Percentiles rank a stretch among this genome's conserved stretches.
These are phyloP conservation scores for Plasmopara halstedii DNA, from an alignment of 352 stramenopile species.

Conservation along the genomic window DNA sequence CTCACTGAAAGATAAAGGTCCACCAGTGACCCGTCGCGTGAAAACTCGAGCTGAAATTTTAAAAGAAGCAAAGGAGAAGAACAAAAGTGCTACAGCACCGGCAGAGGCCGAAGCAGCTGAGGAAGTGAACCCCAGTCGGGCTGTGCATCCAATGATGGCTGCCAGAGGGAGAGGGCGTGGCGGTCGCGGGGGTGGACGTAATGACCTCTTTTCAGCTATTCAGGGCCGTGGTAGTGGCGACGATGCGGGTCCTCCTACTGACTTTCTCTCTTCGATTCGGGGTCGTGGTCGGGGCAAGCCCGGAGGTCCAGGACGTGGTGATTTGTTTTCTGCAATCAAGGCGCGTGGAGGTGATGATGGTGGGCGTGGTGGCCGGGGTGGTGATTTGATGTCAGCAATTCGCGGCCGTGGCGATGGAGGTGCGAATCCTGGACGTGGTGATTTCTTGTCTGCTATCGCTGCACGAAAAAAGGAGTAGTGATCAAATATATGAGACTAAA, in stretches of 20 bases:
- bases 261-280: conserved; percentile 50
- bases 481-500: no score
- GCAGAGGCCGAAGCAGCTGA: conserved; percentile 36
- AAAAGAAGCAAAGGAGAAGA: conserved; percentile 85
- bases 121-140: conserved; percentile 19
- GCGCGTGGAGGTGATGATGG: conserved; percentile 20
- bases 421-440: conserved; percentile 23
- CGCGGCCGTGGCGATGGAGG: conserved; percentile 27
- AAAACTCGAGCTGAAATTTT: conserved; percentile 70
- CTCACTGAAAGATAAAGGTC: conserved; percentile 63
- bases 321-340: conserved; percentile 69
- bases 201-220: conserved; percentile 51
- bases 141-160: conserved; percentile 49
- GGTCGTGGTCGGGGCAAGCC: conserved; percentile 41
- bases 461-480: conserved; percentile 53
- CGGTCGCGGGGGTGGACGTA: conserved; percentile 31
- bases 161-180: conserved; percentile 22
- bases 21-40: conserved; percentile 39
- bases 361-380: conserved; percentile 25
- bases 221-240: conserved; percentile 36
- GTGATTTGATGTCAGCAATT: conserved; percentile 54
- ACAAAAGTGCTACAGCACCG: conserved; percentile 23
- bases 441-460: conserved; percentile 52
- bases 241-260: conserved; percentile 28
- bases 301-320: conserved; percentile 34